Percentiles rank a stretch among this genome's conserved stretches.
Conservation (phyloP, 2,329 filamentous ascomycete genomes). For the Aureobasidium pullulans region DNA sequence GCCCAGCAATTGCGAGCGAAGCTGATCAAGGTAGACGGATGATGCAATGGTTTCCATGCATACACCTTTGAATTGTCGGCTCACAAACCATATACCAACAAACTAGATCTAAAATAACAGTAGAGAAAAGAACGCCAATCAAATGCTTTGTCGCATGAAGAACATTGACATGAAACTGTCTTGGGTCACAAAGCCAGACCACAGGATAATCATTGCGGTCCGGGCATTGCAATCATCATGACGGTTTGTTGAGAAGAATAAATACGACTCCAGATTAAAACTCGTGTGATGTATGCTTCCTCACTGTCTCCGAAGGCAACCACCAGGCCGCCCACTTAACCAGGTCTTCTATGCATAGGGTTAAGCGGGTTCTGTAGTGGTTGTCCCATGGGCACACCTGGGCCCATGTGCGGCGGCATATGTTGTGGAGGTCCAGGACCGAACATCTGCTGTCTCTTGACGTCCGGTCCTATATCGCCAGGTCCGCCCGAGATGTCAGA, state of each 20-base stretch:
- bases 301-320: neutral
- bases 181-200: neutral
- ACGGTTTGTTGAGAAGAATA: neutral
- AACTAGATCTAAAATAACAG: neutral
- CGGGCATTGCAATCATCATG: neutral
- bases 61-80: neutral
- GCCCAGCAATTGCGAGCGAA: neutral
- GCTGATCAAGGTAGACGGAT: neutral
- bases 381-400: conserved; percentile 29
- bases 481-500: conserved; percentile 52
- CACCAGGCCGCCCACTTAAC: conserved; percentile 14
- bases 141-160: neutral
- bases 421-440: conserved; percentile 20
- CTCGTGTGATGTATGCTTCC: neutral
- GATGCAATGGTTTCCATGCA: neutral
- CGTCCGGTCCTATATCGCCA: conserved; percentile 42
- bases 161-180: neutral
- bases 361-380: conserved; percentile 39
- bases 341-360: conserved; percentile 43
- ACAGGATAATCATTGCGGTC: neutral
- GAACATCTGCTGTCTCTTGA: conserved; percentile 55
- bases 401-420: conserved; percentile 6
- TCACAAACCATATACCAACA: neutral
- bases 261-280: neutral
- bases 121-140: neutral